Evolutionary conservation across 1,284 basidiomycete genomes (phyloP).

Genomic region (Cutaneotrichosporon spelunceum): DNA sequence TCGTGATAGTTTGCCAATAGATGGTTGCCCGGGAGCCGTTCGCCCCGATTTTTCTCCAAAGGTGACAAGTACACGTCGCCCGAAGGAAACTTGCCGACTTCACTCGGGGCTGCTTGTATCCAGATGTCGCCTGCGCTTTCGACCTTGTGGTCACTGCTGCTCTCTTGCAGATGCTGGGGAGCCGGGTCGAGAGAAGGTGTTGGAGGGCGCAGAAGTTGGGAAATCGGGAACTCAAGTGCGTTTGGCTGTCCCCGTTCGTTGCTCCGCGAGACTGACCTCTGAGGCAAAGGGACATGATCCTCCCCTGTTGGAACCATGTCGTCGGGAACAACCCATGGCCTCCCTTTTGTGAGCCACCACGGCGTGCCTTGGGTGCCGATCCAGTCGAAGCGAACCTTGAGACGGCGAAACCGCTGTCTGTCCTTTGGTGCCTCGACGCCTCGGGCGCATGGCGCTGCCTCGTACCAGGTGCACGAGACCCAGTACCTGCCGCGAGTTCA

Average conservation of each 20-base stretch:
- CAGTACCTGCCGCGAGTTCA: conserved; percentile 35
- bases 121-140: not conserved
- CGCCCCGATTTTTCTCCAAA: not conserved
- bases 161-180: not conserved
- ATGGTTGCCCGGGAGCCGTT: not conserved
- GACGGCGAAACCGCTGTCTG: conserved; percentile 34
- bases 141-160: not conserved
- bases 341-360: conserved; percentile 34
- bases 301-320: not conserved
- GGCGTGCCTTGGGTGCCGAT: conserved; percentile 40
- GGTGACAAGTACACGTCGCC: not conserved
- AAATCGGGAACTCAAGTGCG: not conserved
- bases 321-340: conserved; percentile 8
- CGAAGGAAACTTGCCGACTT: not conserved
- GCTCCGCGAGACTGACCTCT: not conserved
- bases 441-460: conserved; percentile 33
- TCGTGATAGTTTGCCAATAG: not conserved
- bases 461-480: conserved; percentile 44
- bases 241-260: not conserved
- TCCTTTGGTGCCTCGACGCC: conserved; percentile 20
- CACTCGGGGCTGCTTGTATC: not conserved
- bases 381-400: conserved; percentile 49
- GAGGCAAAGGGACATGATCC: not conserved
- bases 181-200: not conserved
- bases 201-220: not conserved